These are phyloP conservation scores for Pharus latifolius DNA, from an alignment of 176 grass and related monocot species.

Conservation along the genomic window DNA sequence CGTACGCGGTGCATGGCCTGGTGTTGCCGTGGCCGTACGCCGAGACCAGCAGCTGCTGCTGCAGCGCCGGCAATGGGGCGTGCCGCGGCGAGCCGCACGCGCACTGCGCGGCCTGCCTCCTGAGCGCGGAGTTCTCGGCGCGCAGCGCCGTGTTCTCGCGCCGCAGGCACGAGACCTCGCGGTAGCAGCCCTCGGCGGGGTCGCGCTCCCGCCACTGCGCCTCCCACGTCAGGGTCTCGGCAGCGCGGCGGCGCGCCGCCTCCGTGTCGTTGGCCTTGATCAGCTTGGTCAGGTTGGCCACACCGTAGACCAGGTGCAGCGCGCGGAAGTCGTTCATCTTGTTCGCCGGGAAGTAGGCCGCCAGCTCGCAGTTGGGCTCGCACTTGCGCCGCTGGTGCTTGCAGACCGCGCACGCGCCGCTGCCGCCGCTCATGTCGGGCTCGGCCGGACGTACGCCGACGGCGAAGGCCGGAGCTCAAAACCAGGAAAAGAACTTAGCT, in stretches of 20 bases:
- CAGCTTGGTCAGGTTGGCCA: constrained; percentile 69
- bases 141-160: constrained; percentile 51
- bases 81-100: not conserved
- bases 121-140: constrained; percentile 57
- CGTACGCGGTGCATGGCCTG: constrained; percentile 2
- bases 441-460: not conserved
- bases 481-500: not conserved
- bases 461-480: not conserved
- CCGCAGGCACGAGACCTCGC: constrained; percentile 48
- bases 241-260: constrained; percentile 33
- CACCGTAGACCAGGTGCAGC: constrained; percentile 68
- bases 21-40: constrained; percentile 1
- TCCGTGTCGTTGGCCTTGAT: constrained; percentile 74
- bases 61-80: not conserved
- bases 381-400: constrained; percentile 83
- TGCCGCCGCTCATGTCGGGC: constrained; percentile 32
- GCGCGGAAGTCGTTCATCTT: constrained; percentile 66
- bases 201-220: constrained; percentile 66
- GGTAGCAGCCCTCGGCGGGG: constrained; percentile 59
- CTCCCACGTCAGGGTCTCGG: constrained; percentile 72
- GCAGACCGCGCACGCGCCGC: constrained; percentile 69
- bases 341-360: constrained; percentile 61
- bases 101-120: constrained; percentile 32
- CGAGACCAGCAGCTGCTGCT: constrained; percentile 18
- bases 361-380: constrained; percentile 69